phyloP scores from a whole-genome alignment of 2,329 filamentous ascomycete species.

The Phaeosphaeriaceae sp. region DNA sequence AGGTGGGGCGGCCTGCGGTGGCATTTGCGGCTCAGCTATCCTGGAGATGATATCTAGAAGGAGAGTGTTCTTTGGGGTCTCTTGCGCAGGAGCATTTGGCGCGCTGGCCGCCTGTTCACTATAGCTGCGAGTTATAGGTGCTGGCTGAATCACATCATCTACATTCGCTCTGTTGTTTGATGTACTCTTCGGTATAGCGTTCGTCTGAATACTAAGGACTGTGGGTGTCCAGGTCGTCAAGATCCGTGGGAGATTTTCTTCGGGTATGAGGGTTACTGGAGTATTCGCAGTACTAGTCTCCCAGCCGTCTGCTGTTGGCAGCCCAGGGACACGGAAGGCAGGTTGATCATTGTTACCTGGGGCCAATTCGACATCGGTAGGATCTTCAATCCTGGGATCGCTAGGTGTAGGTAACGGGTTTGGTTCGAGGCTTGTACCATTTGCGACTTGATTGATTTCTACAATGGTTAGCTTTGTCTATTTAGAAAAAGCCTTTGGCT shows the following conservation, averaged over 20 bases:
- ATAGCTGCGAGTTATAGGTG: not conserved
- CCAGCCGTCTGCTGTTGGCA: conserved; percentile 22
- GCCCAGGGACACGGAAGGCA: not conserved
- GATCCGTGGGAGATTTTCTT: conserved; percentile 9
- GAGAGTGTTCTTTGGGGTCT: conserved; percentile 16
- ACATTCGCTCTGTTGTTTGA: not conserved
- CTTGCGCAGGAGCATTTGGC: not conserved
- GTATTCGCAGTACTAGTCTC: conserved; percentile 7
- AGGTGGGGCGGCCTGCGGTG: conserved; percentile 10
- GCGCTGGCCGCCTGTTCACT: not conserved
- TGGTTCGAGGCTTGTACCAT: conserved; percentile 1
- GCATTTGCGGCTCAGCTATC: conserved; percentile 14
- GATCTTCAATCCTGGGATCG: too few relatives aligned
- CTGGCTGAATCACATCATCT: not conserved
- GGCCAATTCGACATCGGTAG: too few relatives aligned
- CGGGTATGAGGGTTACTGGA: not conserved
- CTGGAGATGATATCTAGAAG: conserved; percentile 24
- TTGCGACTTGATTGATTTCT: conserved; percentile 6
- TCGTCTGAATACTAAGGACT: conserved; percentile 24
- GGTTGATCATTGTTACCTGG: too few relatives aligned
- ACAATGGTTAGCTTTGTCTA: conserved; percentile 1
- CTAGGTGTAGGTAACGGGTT: not conserved
- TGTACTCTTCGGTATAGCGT: conserved; percentile 1
- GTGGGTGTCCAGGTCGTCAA: conserved; percentile 23
- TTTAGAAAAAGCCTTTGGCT: not conserved